These are phyloP conservation scores for Cladosporium sp. DNA, from an alignment of 2,329 filamentous ascomycete species.

Conservation along the genomic window DNA sequence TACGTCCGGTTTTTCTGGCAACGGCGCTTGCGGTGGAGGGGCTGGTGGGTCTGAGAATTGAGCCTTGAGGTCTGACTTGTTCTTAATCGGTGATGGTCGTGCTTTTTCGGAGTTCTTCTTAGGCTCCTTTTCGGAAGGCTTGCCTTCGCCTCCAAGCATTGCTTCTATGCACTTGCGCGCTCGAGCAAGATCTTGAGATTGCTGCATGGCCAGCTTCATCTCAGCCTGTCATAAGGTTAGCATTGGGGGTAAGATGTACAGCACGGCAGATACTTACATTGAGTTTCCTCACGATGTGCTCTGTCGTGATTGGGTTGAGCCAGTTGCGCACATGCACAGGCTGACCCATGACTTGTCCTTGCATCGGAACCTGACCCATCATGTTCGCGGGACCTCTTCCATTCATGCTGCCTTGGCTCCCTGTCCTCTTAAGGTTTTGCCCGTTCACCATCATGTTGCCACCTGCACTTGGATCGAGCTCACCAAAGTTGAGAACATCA, in stretches of 20 bases:
- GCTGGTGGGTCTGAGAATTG: constrained; percentile 92
- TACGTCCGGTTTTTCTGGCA: constrained; percentile 88
- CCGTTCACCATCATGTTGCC: constrained; percentile 66
- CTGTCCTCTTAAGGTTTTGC: constrained; percentile 60
- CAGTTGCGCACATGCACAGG: constrained; percentile 79
- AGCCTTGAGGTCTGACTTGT: constrained; percentile 73
- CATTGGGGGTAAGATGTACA: neutral
- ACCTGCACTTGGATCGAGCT: constrained; percentile 77
- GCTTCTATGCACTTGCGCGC: constrained; percentile 79
- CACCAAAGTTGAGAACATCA: constrained; percentile 86
- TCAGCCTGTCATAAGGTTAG: constrained; percentile 62
- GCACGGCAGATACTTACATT: constrained; percentile 59
- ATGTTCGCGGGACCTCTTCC: constrained; percentile 60
- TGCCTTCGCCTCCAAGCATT: constrained; percentile 70
- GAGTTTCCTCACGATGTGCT: constrained; percentile 87
- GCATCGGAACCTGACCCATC: constrained; percentile 56
- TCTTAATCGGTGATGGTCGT: constrained; percentile 53
- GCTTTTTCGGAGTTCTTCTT: constrained; percentile 49
- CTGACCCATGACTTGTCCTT: constrained; percentile 62
- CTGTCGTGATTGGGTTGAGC: constrained; percentile 85
- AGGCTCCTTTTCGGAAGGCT: constrained; percentile 43
- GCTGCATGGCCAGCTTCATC: constrained; percentile 84
- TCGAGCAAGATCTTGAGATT: constrained; percentile 79
- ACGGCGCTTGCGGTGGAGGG: constrained; percentile 86
- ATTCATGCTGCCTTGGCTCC: constrained; percentile 55